A percentile compares a stretch with the other conserved stretches of the same genome.
phyloP scores from a whole-genome alignment of 1,284 basidiomycete species.

The Puccinia polysora region DNA sequence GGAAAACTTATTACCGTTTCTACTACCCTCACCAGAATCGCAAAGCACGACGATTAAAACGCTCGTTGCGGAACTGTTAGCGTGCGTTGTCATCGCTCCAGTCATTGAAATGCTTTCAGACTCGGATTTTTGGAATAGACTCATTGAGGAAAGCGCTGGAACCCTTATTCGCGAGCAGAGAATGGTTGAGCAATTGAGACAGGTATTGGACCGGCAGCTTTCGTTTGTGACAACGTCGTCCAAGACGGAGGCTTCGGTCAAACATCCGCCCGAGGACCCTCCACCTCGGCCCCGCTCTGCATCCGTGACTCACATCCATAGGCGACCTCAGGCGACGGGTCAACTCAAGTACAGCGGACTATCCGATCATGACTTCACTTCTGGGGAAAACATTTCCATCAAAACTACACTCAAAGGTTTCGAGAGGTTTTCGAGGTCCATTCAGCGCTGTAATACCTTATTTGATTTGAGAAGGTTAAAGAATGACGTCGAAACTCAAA shows the following conservation, averaged over 20 bases:
- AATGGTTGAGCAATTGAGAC: constrained; percentile 58
- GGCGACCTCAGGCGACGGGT: constrained; percentile 26
- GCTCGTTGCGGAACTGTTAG: constrained; percentile 73
- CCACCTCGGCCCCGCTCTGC: constrained; percentile 38
- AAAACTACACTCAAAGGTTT: constrained; percentile 63
- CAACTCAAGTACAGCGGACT: not conserved
- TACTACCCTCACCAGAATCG: constrained; percentile 72
- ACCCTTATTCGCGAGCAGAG: constrained; percentile 82
- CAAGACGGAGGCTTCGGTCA: not conserved
- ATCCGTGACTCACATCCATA: not conserved
- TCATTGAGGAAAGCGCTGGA: constrained; percentile 83
- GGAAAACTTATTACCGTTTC: constrained; percentile 64
- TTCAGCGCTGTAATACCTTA: constrained; percentile 71
- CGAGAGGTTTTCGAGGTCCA: constrained; percentile 79
- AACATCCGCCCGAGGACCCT: not conserved
- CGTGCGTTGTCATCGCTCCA: constrained; percentile 75
- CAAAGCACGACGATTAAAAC: constrained; percentile 67
- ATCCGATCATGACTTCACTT: constrained; percentile 1
- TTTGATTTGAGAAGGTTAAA: constrained; percentile 82
- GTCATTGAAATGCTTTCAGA: constrained; percentile 87
- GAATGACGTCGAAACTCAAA: constrained; percentile 82
- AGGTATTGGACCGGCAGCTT: constrained; percentile 54
- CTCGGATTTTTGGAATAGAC: constrained; percentile 91
- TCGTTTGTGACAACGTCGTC: constrained; percentile 36
- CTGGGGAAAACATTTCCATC: constrained; percentile 48